Conservation (phyloP, 768 basidiomycete genomes). For the Psilocybe cyanescens region DNA sequence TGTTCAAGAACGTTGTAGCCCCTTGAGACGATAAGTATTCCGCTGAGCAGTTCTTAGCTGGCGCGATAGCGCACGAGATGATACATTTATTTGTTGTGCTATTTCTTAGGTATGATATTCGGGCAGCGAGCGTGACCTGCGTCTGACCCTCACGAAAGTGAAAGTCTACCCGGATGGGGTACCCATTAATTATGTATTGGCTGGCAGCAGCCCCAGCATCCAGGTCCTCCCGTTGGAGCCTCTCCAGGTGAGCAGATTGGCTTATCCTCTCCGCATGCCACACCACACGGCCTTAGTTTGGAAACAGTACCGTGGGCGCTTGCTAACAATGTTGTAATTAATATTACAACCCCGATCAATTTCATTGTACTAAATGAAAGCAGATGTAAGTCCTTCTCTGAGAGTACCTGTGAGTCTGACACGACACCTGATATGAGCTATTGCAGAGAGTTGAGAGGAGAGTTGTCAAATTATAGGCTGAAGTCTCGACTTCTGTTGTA, state of each 20-base stretch:
- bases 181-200: constrained; percentile 1
- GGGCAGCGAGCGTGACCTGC: no score
- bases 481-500: no score
- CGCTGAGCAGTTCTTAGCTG: no score
- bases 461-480: no score
- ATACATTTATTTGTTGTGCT: no score
- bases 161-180: neutral
- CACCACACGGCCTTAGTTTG: neutral
- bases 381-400: neutral
- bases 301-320: neutral
- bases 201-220: constrained; percentile 17
- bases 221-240: constrained; percentile 6
- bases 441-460: no score
- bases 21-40: no score
- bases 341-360: neutral
- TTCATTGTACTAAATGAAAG: neutral
- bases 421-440: no score
- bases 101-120: no score
- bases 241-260: constrained; percentile 8
- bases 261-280: constrained; percentile 4
- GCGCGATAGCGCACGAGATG: no score
- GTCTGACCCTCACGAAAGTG: no score
- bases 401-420: neutral
- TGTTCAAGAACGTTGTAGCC: no score
- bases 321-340: neutral